Evolutionary conservation across 768 basidiomycete species (phyloP), one percentile per base, ranked within the genome.

Genomic region (Mycena vulgaris): DNA sequence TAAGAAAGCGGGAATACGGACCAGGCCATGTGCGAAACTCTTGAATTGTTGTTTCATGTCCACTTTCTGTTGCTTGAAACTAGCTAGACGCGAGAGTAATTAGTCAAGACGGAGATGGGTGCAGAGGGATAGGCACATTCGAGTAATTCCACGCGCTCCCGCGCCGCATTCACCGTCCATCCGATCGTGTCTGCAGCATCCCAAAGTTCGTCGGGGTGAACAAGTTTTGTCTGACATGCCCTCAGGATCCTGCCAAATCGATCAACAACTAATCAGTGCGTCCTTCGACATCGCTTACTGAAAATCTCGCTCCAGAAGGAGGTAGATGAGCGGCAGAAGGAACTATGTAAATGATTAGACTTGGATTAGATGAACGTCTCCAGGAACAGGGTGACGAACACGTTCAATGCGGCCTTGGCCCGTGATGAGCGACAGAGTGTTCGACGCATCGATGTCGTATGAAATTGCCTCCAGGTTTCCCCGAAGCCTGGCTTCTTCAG

Each of bases 331-430:
- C 0, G 83, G 81, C 4, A 82, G 74, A 11, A 83, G 48, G 60
- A 78, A 79, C 82, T 84, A 30, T 21, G 40, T 35, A 17, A 27
- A 0, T 4, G 35, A 16, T 67, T 28, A 45, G 74, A 33, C 23
- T 17, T 19, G 4, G 35, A 16, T 67, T 28, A 45, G 74, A 33
- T 27, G 13, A n/a, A 7, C 40, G 11, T 28, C 35, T 48, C 16
- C 27, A 52, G 49, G 39, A 56, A 35, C n/a, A 59, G 27, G 23
- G 28, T 59, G 33, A 68, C 78, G 37, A 33, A 81, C 82, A 51
- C 77, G 71, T 69, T 83, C 82, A 23, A 83, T 80, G 28, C 81
- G 70, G 9, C 82, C 80, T 2, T 75, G 75, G 7, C 81, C 82
- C 0, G 72, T 75, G 28, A 82, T 64, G 19, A 82, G 71, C 17